Evolutionary conservation across 1,284 basidiomycete genomes (phyloP).

Genomic region (Sanghuangporus weigelae): DNA sequence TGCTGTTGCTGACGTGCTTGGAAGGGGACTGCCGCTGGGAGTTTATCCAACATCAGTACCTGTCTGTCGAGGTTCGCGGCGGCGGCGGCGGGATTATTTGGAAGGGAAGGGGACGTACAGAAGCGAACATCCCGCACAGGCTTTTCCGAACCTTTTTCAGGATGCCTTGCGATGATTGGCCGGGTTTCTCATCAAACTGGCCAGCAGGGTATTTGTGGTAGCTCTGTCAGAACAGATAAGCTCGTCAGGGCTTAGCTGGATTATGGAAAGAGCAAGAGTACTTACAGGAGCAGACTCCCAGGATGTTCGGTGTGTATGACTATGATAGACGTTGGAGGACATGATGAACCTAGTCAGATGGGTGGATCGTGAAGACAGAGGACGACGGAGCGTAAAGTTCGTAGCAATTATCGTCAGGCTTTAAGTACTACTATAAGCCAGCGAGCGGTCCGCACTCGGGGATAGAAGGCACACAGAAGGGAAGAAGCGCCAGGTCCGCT

Average conservation of each 20-base stretch:
- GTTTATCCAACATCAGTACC: background rate
- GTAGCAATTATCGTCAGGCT: background rate
- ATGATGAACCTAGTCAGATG: background rate
- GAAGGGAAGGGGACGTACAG: background rate
- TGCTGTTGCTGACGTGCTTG: conserved; percentile 2
- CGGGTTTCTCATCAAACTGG: background rate
- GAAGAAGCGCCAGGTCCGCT: too few species aligned
- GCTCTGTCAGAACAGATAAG: background rate
- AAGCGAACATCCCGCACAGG: background rate
- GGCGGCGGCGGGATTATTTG: background rate
- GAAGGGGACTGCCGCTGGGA: background rate
- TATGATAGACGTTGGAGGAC: background rate
- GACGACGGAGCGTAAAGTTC: conserved; percentile 6
- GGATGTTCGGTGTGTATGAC: background rate
- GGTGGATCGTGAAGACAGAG: background rate
- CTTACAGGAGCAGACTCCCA: conserved; percentile 6
- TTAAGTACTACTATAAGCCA: background rate
- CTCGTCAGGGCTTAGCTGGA: background rate
- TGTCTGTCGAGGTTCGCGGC: background rate
- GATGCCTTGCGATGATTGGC: background rate
- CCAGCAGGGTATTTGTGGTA: background rate
- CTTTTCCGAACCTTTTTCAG: conserved; percentile 1
- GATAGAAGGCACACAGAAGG: background rate
- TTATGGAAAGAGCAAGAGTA: background rate
- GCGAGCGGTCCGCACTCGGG: background rate